Evolutionary conservation across 176 grass and related monocot genomes (phyloP), one percentile per base, ranked within the genome.

Genomic region (Phragmites australis): DNA sequence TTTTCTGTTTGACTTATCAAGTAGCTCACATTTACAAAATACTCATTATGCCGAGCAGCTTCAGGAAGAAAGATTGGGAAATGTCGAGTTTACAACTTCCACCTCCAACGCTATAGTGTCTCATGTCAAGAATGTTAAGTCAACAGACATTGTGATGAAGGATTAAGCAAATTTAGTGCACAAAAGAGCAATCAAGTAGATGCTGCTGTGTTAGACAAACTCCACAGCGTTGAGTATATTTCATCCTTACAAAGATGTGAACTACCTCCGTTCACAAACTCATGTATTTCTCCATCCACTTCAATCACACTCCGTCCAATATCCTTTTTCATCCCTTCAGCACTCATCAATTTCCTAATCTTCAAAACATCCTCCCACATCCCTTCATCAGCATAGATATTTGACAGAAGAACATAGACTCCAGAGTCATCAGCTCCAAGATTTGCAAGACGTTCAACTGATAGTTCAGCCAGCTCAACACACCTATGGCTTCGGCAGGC

Each of bases 301-400:
- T 91, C 92, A 68, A 94, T 81, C 12, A 82, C 86, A 78, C 92
- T 91, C 60, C 67, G 76, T 64, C 89, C 89, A 40, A 59, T 87
- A 72, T 87, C 84, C 53, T 91, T 94, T 17, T 84, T 86, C 89
- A 91, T 87, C 42, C 86, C 92, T 48, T 83, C 79, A 17, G 37
- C 39, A 79, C 53, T 75, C 86, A 89, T 91, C 81, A 84, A 60
- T 39, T 81, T 89, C 65, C 92, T 91, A 60, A 89, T 79, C 61
- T 71, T 81, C 67, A 69, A 82, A 49, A 86, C 92, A 84, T 84
- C 72, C 42, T 91, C 77, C 89, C 92, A 91, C 92, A 89, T 91
- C 46, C 83, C 89, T 60, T 91, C 80, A 52, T 88, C 86, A 23
- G 92, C 89, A 58, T 94, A 94, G 55, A 91, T 91, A 74, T 94